A percentile compares a stretch with the other conserved stretches of the same genome.
phyloP scores from a whole-genome alignment of 148 eudicot genomes.

The Mesembryanthemum crystallinum region DNA sequence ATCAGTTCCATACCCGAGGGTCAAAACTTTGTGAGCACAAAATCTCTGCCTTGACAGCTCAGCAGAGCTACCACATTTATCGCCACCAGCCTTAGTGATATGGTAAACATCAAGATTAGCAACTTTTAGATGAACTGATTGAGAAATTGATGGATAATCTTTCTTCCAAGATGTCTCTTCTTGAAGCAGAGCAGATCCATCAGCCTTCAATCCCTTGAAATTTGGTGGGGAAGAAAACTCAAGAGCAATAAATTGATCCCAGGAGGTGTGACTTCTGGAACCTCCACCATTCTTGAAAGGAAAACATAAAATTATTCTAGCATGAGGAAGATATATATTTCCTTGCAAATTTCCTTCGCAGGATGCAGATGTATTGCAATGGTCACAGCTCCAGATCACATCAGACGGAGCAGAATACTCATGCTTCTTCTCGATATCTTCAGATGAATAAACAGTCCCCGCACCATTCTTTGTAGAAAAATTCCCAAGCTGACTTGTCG shows the following conservation, averaged over 20 bases:
- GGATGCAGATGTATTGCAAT: conserved; percentile 20
- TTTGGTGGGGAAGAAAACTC: conserved; percentile 47
- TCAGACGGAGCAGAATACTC: conserved; percentile 27
- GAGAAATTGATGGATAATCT: conserved; percentile 35
- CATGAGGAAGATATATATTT: conserved; percentile 57
- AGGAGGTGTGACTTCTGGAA: conserved; percentile 48
- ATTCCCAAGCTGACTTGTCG: conserved; percentile 40
- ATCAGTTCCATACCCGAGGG: conserved; percentile 41
- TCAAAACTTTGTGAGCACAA: conserved; percentile 45
- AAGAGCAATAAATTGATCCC: conserved; percentile 74
- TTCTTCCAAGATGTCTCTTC: conserved; percentile 33
- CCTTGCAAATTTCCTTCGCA: conserved; percentile 40
- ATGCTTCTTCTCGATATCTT: conserved; percentile 25
- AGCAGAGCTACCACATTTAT: conserved; percentile 27
- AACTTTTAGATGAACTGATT: conserved; percentile 58
- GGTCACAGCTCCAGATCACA: conserved; percentile 26
- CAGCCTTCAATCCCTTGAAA: conserved; percentile 35
- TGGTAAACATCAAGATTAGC: conserved; percentile 51
- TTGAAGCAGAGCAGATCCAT: conserved; percentile 28
- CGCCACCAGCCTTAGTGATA: conserved; percentile 31
- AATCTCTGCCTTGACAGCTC: conserved; percentile 27
- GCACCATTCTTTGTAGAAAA: conserved; percentile 28
- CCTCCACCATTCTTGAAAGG: conserved; percentile 42
- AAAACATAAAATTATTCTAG: conserved; percentile 68
- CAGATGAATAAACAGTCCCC: conserved; percentile 24